Percentiles rank a stretch among this genome's conserved stretches.
phyloP scores from a whole-genome alignment of 495 filamentous ascomycete genomes.

The Hyaloscypha variabilis region DNA sequence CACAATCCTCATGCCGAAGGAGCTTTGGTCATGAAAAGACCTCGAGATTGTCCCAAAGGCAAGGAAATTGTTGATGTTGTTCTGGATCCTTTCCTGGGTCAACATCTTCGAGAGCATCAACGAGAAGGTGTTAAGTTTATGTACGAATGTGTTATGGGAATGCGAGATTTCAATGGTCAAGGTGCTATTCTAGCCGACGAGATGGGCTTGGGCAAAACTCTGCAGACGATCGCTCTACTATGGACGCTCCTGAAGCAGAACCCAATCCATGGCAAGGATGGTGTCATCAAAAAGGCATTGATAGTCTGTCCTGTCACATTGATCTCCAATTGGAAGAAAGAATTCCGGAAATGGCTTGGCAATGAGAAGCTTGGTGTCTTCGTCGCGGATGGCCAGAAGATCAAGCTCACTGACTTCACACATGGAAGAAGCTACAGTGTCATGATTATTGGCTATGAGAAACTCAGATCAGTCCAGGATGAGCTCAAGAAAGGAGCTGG shows the following conservation, averaged over 20 bases:
- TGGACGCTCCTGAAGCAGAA: slow-evolving; percentile 87
- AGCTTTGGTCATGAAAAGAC: slow-evolving; percentile 73
- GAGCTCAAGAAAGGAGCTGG: slow-evolving; percentile 64
- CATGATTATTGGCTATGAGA: slow-evolving; percentile 87
- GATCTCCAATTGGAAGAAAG: slow-evolving; percentile 80
- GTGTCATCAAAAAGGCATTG: slow-evolving; percentile 73
- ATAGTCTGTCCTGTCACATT: slow-evolving; percentile 83
- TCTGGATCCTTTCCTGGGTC: slow-evolving; percentile 70
- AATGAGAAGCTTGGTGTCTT: slow-evolving; percentile 78
- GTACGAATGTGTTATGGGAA: slow-evolving; percentile 86
- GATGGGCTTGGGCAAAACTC: slow-evolving; percentile 81
- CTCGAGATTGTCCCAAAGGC: slow-evolving; percentile 55
- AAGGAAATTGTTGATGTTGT: slow-evolving; percentile 80
- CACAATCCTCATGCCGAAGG: slow-evolving; percentile 64
- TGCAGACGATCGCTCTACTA: slow-evolving; percentile 77
- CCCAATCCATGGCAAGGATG: slow-evolving; percentile 57
- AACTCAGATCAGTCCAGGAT: slow-evolving; percentile 67
- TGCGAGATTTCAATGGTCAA: slow-evolving; percentile 69
- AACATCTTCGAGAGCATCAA: slow-evolving; percentile 73
- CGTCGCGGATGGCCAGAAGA: slow-evolving; percentile 67
- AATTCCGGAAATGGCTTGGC: slow-evolving; percentile 81
- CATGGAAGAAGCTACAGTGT: slow-evolving; percentile 73
- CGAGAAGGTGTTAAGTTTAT: slow-evolving; percentile 77
- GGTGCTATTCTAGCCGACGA: slow-evolving; percentile 82
- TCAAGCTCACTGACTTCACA: slow-evolving; percentile 72